Evolutionary conservation across 192 early-diverging fungal species (phyloP), one percentile per base, ranked within the genome.

Genomic region (Linnemannia exigua): DNA sequence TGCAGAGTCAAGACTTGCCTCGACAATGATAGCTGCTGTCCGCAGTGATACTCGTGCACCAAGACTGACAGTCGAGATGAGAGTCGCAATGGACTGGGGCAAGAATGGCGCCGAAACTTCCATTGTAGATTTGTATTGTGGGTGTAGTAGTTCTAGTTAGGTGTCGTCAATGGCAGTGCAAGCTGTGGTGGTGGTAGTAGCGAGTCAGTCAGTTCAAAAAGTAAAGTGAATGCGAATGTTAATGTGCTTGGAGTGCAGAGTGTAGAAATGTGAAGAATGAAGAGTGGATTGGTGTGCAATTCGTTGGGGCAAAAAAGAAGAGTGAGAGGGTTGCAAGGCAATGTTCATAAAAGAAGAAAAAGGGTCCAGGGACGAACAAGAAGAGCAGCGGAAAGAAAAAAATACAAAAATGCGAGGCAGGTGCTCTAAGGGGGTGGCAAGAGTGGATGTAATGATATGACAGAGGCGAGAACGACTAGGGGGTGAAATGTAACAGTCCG

Each of bases 31-130:
- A 14, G 91, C 88, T 12, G 91, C 87, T 48, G 91, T 89, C 58
- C 94, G 88, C 28, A 94, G 81, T 0, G 92, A 93, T n/a, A 95
- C 81, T 16, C 93, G 79, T 8, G 93, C 89, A 22, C 91, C 92
- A 9, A 91, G 85, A 16, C 93, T 93, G 58, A 94, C 88, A 17
- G 90, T 90, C 19, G 92, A 92, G 54, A 95, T 88, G 47, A 93
- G 63, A 25, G 85, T 86, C 38, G 94, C 94, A 16, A 93, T 81
- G 46, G 88, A 87, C 67, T 89, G 87, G 68, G 92, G 91, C 17
- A 95, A 85, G 67, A 95, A 79, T 15, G 92, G 89, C 3, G 88
- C 82, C 1, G 88, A 89, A 28, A 72, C 79, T 33, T 86, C 79
- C 83, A 85, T 85, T 20, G 73, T 70, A 11, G 25, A 31, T 63